Evolutionary conservation across 2,329 filamentous ascomycete species (phyloP), one percentile per base, ranked within the genome.

Genomic region (Thermochaetoides dissita): DNA sequence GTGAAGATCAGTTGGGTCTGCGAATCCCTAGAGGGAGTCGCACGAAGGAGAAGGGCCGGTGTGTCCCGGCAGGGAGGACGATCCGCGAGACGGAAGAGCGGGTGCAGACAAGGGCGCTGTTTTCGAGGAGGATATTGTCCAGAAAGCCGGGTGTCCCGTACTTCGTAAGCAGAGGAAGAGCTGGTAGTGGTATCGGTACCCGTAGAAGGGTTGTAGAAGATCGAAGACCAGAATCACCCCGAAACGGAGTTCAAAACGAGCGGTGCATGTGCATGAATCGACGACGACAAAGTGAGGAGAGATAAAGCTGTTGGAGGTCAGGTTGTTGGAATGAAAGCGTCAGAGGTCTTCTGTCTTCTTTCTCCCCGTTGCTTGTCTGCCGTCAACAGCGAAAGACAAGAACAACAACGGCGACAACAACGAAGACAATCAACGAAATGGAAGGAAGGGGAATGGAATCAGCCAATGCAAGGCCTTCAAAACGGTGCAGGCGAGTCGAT

Each of bases 201-300:
- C 17, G 17, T 24, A 24, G 5, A 24, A 24, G 17, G 17, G 34
- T 24, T 31, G 33, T 30, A n/a, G 38, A 44, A 39, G 40, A 39
- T n/a, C 43, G 31, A 34, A 38, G 28, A 34, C 17, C 29, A 32
- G 30, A 39, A 44, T 49, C 45, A 43, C 28, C 37, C 11, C 29
- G 33, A 42, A 44, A 44, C 36, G 42, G 40, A 24, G 17, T 24
- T 24, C 35, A 46, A 48, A 51, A 53, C 48, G 51, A 53, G 52
- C 39, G 48, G 35, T 46, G 46, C 49, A 46, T 46, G 41, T 34
- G 46, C 43, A 51, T 51, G 36, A 42, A 46, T 43, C 17, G 17
- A 24, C 17, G 17, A 24, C 17, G 17, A 24, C 17, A 24, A 24
- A 24, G 17, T 24, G 17, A n/a, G 17, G 5, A 24, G 5, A 24